These are phyloP conservation scores for Cystobasidium slooffiae DNA, from an alignment of 1,284 basidiomycete species.

Conservation along the genomic window DNA sequence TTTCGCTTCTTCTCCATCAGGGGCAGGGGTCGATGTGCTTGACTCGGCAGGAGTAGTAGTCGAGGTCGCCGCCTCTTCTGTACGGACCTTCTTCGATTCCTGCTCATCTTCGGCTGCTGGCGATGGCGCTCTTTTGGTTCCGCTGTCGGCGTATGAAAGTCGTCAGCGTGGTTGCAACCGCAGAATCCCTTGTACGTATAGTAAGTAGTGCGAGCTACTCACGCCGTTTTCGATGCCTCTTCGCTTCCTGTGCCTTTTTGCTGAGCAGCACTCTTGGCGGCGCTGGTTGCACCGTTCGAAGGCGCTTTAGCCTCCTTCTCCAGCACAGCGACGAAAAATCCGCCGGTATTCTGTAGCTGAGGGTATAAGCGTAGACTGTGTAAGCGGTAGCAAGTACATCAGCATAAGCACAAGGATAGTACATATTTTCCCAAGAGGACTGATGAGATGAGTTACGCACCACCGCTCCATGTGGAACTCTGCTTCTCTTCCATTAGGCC, in stretches of 20 bases:
- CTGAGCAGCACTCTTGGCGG: not conserved
- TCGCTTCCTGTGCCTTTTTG: too few species aligned
- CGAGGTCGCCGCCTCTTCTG: not conserved
- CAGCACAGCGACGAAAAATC: conserved; percentile 93
- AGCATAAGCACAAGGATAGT: not conserved
- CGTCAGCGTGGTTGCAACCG: too few species aligned
- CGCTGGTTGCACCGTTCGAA: not conserved
- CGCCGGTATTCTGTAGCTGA: conserved; percentile 94
- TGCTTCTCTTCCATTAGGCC: conserved; percentile 73
- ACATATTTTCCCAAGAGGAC: not conserved
- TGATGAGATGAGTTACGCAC: conserved; percentile 60
- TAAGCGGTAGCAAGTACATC: not conserved
- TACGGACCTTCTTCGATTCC: not conserved
- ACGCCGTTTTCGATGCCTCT: too few species aligned
- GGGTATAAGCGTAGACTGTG: conserved; percentile 84
- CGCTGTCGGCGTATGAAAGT: not conserved
- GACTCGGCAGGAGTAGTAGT: not conserved
- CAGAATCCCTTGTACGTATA: too few species aligned
- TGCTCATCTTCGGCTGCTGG: conserved; percentile 10
- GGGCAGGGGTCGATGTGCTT: conserved; percentile 48
- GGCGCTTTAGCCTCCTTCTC: conserved; percentile 60
- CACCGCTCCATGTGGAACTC: conserved; percentile 70
- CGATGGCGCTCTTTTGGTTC: conserved; percentile 33
- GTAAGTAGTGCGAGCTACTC: too few species aligned
- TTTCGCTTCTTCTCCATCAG: conserved; percentile 56